Conservation (phyloP, 805 yeast species). For the Zygotorulaspora florentina region DNA sequence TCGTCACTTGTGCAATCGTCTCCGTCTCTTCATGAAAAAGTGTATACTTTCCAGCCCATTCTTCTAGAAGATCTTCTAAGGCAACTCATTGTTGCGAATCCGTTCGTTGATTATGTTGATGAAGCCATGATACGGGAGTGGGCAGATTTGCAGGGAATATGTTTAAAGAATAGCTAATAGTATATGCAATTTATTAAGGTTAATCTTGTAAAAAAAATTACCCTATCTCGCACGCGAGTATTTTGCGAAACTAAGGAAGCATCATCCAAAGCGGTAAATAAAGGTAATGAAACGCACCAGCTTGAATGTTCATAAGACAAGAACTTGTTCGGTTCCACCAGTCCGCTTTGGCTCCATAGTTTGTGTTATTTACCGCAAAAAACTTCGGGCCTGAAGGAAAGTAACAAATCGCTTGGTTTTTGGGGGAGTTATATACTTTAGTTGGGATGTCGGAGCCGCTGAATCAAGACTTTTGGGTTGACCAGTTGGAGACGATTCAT, state of each 20-base stretch:
- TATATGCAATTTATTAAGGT: background rate
- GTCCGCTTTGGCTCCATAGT: too few species aligned
- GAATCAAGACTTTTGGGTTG: slow-evolving; percentile 13
- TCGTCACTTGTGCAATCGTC: slow-evolving; percentile 18
- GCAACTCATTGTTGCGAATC: slow-evolving; percentile 21
- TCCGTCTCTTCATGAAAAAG: slow-evolving; percentile 25
- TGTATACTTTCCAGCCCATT: slow-evolving; percentile 32
- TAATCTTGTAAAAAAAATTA: background rate
- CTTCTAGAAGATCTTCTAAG: slow-evolving; percentile 17
- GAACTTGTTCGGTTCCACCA: too few species aligned
- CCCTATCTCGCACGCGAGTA: background rate
- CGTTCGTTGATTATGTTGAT: slow-evolving; percentile 30
- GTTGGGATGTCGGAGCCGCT: slow-evolving; percentile 8
- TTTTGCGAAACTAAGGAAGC: background rate
- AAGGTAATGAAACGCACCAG: too few species aligned
- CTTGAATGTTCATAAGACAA: too few species aligned
- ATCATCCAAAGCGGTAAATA: too few species aligned
- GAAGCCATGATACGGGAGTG: slow-evolving; percentile 29
- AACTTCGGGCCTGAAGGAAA: too few species aligned
- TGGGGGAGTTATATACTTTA: background rate
- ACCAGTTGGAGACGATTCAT: slow-evolving; percentile 26
- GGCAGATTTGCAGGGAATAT: slow-evolving; percentile 35
- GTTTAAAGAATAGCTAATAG: slow-evolving; percentile 17
- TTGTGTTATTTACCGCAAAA: too few species aligned
- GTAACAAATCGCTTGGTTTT: too few species aligned